These are phyloP conservation scores for Paramecium sonneborni DNA, from an alignment of 73 alveolate genomes.

Conservation along the genomic window DNA sequence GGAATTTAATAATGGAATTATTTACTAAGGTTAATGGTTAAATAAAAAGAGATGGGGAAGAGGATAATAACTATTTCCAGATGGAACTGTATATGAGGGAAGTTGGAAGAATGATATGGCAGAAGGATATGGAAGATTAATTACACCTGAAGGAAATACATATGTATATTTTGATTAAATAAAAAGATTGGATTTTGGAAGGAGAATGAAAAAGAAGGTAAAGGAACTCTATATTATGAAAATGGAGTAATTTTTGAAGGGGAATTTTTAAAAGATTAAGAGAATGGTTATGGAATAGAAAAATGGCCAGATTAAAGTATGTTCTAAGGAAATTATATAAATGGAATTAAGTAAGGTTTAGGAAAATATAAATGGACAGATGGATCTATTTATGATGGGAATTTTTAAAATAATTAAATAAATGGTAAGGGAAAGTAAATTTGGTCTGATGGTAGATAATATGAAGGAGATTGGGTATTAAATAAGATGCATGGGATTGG, in stretches of 20 bases:
- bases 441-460: constrained; percentile 60
- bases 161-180: not conserved
- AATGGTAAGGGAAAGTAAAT: constrained; percentile 56
- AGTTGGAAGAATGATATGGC: constrained; percentile 23
- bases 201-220: not conserved
- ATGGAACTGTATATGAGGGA: constrained; percentile 59
- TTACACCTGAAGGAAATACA: not conserved
- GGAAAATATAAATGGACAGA: constrained; percentile 61
- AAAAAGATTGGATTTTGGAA: not conserved
- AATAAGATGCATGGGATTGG: constrained; percentile 67
- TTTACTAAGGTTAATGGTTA: constrained; percentile 1
- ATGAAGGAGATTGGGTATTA: constrained; percentile 60
- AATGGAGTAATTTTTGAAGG: constrained; percentile 61
- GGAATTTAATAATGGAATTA: not conserved
- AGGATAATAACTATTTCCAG: constrained; percentile 49
- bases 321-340: constrained; percentile 46
- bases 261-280: constrained; percentile 37
- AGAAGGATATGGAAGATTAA: constrained; percentile 51
- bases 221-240: not conserved
- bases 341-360: constrained; percentile 46
- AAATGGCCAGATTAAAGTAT: constrained; percentile 77
- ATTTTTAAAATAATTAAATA: constrained; percentile 41
- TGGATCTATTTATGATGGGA: constrained; percentile 56
- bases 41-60: constrained; percentile 40
- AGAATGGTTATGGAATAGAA: constrained; percentile 75